These are phyloP conservation scores for Yarrowia porcina DNA, from an alignment of 805 yeast genomes.

Conservation along the genomic window DNA sequence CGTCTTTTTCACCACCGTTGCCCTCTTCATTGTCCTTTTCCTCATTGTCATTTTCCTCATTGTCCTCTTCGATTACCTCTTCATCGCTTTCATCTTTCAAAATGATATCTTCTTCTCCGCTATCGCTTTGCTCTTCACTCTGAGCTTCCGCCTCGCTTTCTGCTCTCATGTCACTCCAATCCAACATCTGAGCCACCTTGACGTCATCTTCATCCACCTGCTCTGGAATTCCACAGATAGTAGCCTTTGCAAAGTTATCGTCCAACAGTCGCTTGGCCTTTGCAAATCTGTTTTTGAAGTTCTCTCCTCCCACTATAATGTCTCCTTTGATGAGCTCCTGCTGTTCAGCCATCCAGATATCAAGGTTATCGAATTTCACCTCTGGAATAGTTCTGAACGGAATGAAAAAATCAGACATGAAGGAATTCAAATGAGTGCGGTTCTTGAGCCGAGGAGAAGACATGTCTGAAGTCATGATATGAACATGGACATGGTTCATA, in stretches of 20 bases:
- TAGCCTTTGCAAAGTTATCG: constrained; percentile 33
- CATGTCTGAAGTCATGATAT: constrained; percentile 66
- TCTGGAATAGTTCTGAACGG: constrained; percentile 50
- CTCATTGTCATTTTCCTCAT: too few relatives aligned
- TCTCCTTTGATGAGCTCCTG: constrained; percentile 43
- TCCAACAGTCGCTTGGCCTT: constrained; percentile 44
- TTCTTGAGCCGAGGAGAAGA: constrained; percentile 53
- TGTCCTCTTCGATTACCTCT: too few relatives aligned
- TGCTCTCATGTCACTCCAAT: background rate
- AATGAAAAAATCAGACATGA: constrained; percentile 63
- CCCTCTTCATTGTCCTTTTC: too few relatives aligned
- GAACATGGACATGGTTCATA: constrained; percentile 65
- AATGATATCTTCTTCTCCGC: too few relatives aligned
- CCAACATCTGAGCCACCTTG: background rate
- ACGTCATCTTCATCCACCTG: background rate
- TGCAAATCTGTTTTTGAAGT: constrained; percentile 46
- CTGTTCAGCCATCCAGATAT: constrained; percentile 42
- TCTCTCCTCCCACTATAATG: constrained; percentile 40
- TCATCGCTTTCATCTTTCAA: too few relatives aligned
- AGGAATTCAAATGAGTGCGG: constrained; percentile 67
- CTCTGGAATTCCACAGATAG: background rate
- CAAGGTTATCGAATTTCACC: constrained; percentile 37
- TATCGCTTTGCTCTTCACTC: too few relatives aligned
- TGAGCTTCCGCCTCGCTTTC: too few relatives aligned
- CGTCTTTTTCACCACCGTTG: too few relatives aligned